phyloP scores from a whole-genome alignment of 2,329 filamentous ascomycete species.

The Aspergillus sp. region DNA sequence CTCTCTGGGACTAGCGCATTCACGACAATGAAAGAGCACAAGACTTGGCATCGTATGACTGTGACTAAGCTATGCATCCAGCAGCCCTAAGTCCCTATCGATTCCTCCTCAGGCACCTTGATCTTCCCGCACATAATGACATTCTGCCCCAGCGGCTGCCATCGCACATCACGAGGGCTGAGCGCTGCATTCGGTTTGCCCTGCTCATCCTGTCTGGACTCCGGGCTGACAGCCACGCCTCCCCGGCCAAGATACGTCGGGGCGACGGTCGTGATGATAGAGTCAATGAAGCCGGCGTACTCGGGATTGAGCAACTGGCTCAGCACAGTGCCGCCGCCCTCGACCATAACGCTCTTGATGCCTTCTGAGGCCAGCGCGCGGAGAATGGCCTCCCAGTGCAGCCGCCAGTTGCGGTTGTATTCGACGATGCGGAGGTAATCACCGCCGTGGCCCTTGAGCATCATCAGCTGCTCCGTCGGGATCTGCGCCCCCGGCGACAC shows the following conservation, averaged over 20 bases:
- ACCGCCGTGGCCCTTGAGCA: conserved; percentile 38
- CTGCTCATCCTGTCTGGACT: conserved; percentile 42
- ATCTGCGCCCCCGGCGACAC: conserved; percentile 40
- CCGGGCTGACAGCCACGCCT: conserved; percentile 69
- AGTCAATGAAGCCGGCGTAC: conserved; percentile 57
- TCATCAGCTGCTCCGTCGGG: conserved; percentile 37
- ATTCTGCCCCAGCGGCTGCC: conserved; percentile 73
- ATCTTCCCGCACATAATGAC: conserved; percentile 69
- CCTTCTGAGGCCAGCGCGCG: conserved; percentile 48
- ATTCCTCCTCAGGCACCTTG: conserved; percentile 10
- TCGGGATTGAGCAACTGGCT: conserved; percentile 63
- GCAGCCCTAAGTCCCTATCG: no score
- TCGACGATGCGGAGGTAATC: conserved; percentile 36
- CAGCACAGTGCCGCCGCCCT: conserved; percentile 75
- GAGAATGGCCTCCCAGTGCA: conserved; percentile 59
- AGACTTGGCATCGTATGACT: neutral
- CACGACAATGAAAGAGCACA: conserved; percentile 2
- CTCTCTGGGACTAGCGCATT: no score
- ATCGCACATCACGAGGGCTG: conserved; percentile 57
- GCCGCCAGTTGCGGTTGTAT: conserved; percentile 34
- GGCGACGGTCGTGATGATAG: conserved; percentile 79
- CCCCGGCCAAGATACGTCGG: conserved; percentile 82
- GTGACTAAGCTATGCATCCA: no score
- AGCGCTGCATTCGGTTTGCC: conserved; percentile 52
- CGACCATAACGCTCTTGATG: conserved; percentile 76